Base-by-base conservation (phyloP, 805 yeast species). In the Yarrowia bubula region DNA sequence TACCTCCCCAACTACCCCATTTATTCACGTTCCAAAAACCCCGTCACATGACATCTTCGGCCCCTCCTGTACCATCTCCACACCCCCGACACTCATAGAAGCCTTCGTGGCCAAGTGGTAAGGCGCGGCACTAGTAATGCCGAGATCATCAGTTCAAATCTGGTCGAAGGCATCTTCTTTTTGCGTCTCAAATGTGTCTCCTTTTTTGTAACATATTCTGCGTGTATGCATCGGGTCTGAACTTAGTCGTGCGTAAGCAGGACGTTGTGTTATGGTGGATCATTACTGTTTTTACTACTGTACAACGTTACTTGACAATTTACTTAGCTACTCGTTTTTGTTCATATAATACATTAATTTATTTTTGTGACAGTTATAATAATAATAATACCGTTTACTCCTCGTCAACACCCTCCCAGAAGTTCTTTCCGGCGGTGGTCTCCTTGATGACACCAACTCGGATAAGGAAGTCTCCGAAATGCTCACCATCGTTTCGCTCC, bases 331-430 rank as follows among this genome's bases (percentile, higher is more conserved):
- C 51, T 9, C 18, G 18, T 42, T 7, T 3, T 15, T 8, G 4
- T 15, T 8, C 48, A n/a, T 33, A 47, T 38, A 38, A 51, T 51
- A 51, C 58, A 51, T 51, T 18, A 51, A 37, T 22, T 33, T 18
- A 17, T 33, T 50, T 50, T 33, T 31, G 14, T 47, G 10, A 47
- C 15, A 32, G 28, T 28, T 47, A 33, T 46, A 46, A 46, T 44
- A 44, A 46, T 47, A 35, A 33, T 37, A 10, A 18, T 39, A 11
- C 22, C 51, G 17, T 35, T 46, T 58, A 58, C 57, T 87, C 92
- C 74, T 88, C 96, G 38, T 93, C 88, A 68, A 93, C 85, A 73
- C 90, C 95, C 67, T 93, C 98, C 81, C 96, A 96, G 90, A 95
- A 92, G 75, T 84, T 87, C 75, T 88, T 90, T 68, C 98, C 98